Evolutionary conservation across 768 basidiomycete species (phyloP).

Genomic region (Neoboletus magnificus): DNA sequence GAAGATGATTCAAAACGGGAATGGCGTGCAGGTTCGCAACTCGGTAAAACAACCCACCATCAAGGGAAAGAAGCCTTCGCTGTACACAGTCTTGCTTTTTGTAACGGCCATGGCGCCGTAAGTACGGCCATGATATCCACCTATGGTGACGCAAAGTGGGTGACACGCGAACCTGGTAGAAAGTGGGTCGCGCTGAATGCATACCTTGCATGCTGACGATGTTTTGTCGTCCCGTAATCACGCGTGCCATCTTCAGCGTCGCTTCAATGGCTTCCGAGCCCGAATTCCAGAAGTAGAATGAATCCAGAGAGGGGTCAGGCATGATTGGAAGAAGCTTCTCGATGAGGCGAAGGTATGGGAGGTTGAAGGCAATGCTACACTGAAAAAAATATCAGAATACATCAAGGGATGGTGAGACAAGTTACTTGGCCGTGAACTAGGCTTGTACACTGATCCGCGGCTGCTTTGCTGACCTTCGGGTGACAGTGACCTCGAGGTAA

Average conservation of each 20-base stretch:
- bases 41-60: constrained; percentile 54
- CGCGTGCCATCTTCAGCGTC: constrained; percentile 82
- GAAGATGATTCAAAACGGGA: not conserved
- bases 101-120: constrained; percentile 92
- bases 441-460: constrained; percentile 82
- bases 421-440: constrained; percentile 75
- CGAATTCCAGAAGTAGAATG: constrained; percentile 98
- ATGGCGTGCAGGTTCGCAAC: not conserved
- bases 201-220: constrained; percentile 87
- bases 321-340: constrained; percentile 82
- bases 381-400: constrained; percentile 30
- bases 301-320: constrained; percentile 88
- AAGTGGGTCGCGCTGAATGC: not conserved
- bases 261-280: constrained; percentile 93
- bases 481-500: constrained; percentile 71
- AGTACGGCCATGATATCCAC: constrained; percentile 89
- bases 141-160: constrained; percentile 29
- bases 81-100: constrained; percentile 91
- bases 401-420: not conserved
- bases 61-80: constrained; percentile 69
- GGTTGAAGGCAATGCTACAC: constrained; percentile 88
- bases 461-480: constrained; percentile 80
- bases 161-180: not conserved
- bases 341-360: constrained; percentile 83
- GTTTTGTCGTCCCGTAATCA: constrained; percentile 77